Conservation (phyloP, 2,329 filamentous ascomycete genomes). For the Exophiala phaeomuriformis region DNA sequence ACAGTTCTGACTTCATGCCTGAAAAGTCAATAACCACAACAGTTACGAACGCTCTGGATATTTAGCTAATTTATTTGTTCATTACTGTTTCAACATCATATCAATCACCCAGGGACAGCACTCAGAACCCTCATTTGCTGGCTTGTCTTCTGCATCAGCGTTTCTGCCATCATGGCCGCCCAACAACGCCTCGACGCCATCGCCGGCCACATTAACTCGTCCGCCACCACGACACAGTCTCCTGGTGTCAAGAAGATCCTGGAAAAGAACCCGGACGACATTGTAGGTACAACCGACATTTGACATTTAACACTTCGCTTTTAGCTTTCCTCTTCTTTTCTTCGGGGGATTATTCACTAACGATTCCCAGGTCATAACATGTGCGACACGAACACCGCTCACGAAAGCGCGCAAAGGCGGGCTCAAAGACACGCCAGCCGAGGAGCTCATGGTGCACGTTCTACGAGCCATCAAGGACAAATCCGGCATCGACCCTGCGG, state of each 20-base stretch:
- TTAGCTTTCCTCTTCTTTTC: constrained; percentile 36
- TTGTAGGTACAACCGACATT: constrained; percentile 50
- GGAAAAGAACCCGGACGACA: constrained; percentile 54
- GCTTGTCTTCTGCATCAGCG: background rate
- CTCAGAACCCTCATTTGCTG: background rate
- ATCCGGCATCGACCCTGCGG: constrained; percentile 76
- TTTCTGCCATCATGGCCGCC: constrained; percentile 11
- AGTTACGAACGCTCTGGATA: too few species aligned
- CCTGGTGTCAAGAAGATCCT: constrained; percentile 51
- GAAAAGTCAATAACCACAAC: too few species aligned
- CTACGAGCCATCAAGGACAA: constrained; percentile 74
- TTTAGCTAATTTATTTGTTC: too few species aligned
- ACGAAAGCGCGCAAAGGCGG: constrained; percentile 88
- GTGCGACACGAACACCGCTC: constrained; percentile 81
- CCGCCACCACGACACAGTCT: constrained; percentile 7
- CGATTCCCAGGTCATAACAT: constrained; percentile 58
- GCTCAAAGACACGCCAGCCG: constrained; percentile 87
- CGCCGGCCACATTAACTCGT: constrained; percentile 17
- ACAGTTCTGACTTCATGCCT: too few species aligned
- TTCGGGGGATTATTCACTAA: background rate
- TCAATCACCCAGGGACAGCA: too few species aligned
- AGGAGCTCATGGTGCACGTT: constrained; percentile 76
- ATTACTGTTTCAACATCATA: too few species aligned
- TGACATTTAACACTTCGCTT: constrained; percentile 60
- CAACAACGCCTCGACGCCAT: constrained; percentile 20